phyloP scores from a whole-genome alignment of 257 asterid species.

The Salvia miltiorrhiza region DNA sequence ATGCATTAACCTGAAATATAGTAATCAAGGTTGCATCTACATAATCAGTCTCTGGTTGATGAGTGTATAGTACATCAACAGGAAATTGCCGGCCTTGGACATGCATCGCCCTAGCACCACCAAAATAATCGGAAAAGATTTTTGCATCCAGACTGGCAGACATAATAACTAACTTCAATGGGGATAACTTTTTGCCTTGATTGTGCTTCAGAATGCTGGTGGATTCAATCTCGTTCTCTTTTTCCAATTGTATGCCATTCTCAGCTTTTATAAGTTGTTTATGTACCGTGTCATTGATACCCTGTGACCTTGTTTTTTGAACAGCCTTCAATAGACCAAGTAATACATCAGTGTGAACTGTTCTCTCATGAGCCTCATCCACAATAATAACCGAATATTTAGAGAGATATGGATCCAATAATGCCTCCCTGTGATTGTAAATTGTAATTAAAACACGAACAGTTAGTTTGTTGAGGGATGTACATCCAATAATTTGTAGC shows the following conservation, averaged over 20 bases:
- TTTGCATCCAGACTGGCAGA: slow-evolving; percentile 96
- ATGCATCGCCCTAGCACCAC: slow-evolving; percentile 95
- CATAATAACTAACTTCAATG: slow-evolving; percentile 84
- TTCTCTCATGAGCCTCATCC: slow-evolving; percentile 99
- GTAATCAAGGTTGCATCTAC: slow-evolving; percentile 88
- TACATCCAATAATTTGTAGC: slow-evolving; percentile 3
- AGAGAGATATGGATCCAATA: slow-evolving; percentile 81
- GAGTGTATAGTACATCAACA: slow-evolving; percentile 70
- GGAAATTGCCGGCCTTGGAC: slow-evolving; percentile 91
- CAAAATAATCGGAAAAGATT: slow-evolving; percentile 76
- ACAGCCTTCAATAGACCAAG: slow-evolving; percentile 88
- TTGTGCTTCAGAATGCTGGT: slow-evolving; percentile 35
- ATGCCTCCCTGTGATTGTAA: slow-evolving; percentile 71
- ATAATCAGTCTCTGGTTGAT: slow-evolving; percentile 86
- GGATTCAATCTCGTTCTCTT: slow-evolving; percentile 28
- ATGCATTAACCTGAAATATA: slow-evolving; percentile 71
- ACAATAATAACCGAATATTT: slow-evolving; percentile 89
- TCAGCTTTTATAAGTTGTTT: slow-evolving; percentile 28
- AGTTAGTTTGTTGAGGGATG: slow-evolving; percentile 2
- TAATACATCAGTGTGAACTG: slow-evolving; percentile 94
- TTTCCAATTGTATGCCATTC: slow-evolving; percentile 30
- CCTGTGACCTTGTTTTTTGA: slow-evolving; percentile 64
- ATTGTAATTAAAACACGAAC: slow-evolving; percentile 20
- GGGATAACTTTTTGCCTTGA: slow-evolving; percentile 49
- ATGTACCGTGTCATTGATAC: slow-evolving; percentile 27